Base-by-base conservation (phyloP, 2,329 filamentous ascomycete species). In the Bipolaris cookei region DNA sequence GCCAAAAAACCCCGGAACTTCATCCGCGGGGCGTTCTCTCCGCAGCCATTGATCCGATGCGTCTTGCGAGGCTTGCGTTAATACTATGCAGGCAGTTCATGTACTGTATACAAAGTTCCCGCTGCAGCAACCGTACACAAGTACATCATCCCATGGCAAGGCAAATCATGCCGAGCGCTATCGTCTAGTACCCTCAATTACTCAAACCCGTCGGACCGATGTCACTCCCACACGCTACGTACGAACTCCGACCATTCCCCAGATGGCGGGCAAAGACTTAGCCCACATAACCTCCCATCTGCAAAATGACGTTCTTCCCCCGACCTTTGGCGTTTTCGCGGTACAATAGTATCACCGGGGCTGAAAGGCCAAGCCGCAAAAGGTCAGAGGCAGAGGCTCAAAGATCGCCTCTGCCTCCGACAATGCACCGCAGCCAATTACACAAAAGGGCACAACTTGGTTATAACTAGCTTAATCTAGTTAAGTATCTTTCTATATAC, bases 251-350 rank as follows among this genome's bases (percentile, higher is more conserved):
- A 41, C 20, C 28, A 11, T 48, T 48, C 25, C 16, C 11, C 32
- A 28, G 7, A 32, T 6, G n/a, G 41, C 46, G 44, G 18, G 6
- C 32, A 34, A 35, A 43, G n/a, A n/a, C n/a, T n/a, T n/a, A n/a
- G n/a, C n/a, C n/a, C n/a, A n/a, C n/a, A n/a, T n/a, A n/a, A 39
- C 25, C 21, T 41, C 30, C 46, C 7, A 10, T 28, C 25, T 28
- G 20, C 38, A 41, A 23, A 23, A 41, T 58, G 50, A 58, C 55
- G 55, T 58, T 51, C 11, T 20, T 50, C 51, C 18, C 16, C 20
- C 43, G 35, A 47, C 50, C 23, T 54, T 54, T 49, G 51, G 54
- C 45, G 45, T 58, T 28, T 28, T 28, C 25, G 7, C 25, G 25
- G 25, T 28, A 28, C 25, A 28, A 28, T 28, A 28, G 25, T 28